These are phyloP conservation scores for Novakomyces olei DNA, from an alignment of 805 yeast species.

Conservation along the genomic window DNA sequence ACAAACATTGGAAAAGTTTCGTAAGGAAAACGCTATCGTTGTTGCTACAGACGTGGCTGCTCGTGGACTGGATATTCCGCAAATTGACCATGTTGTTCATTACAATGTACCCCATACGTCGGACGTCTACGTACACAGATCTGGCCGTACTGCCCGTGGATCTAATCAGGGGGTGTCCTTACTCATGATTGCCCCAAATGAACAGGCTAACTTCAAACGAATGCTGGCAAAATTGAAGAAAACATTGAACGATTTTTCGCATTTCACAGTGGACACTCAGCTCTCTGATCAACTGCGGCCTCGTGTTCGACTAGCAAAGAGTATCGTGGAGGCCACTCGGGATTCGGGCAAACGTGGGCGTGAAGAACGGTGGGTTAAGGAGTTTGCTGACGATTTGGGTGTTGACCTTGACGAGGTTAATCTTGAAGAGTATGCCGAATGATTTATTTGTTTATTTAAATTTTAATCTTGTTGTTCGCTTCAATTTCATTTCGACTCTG, in stretches of 20 bases:
- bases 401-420: constrained; percentile 51
- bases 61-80: constrained; percentile 82
- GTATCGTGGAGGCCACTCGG: constrained; percentile 47
- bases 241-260: constrained; percentile 31
- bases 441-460: background rate
- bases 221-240: constrained; percentile 39
- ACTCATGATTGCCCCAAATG: constrained; percentile 81
- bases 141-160: constrained; percentile 98
- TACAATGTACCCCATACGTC: constrained; percentile 89
- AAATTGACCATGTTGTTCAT: constrained; percentile 82
- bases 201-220: constrained; percentile 67
- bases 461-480: no score
- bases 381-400: constrained; percentile 88
- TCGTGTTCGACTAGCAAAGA: constrained; percentile 45
- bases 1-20: constrained; percentile 47
- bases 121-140: constrained; percentile 81
- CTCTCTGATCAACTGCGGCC: constrained; percentile 47
- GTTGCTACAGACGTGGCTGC: constrained; percentile 97
- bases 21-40: constrained; percentile 28
- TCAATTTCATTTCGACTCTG: no score
- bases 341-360: constrained; percentile 20
- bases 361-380: constrained; percentile 53
- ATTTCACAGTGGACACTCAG: constrained; percentile 57
- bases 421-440: background rate
- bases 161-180: constrained; percentile 76